These are phyloP conservation scores for Neurospora sp. DNA, from an alignment of 495 filamentous ascomycete genomes.

Conservation along the genomic window DNA sequence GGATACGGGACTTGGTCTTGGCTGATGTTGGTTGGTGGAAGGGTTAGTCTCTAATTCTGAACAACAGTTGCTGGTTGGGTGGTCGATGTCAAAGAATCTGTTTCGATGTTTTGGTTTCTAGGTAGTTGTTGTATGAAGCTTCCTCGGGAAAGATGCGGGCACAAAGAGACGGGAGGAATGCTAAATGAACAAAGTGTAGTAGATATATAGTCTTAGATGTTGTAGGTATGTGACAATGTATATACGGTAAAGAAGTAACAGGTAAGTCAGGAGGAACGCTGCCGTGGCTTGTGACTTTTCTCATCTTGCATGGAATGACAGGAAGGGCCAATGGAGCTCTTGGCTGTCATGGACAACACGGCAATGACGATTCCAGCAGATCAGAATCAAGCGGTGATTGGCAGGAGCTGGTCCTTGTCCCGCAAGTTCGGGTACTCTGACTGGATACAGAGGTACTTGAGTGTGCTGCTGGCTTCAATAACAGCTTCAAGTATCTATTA, in stretches of 20 bases:
- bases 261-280: background rate
- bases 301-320: background rate
- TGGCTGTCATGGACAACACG: background rate
- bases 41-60: background rate
- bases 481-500: background rate
- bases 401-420: slow-evolving; percentile 4
- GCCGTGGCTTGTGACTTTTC: background rate
- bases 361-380: background rate
- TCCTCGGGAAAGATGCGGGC: background rate
- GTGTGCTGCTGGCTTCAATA: too few species aligned
- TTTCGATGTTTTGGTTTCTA: background rate
- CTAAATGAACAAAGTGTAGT: background rate
- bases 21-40: background rate
- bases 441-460: background rate
- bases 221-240: background rate
- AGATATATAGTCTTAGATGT: background rate
- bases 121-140: background rate
- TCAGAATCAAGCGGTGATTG: slow-evolving; percentile 6
- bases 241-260: background rate
- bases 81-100: background rate
- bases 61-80: background rate
- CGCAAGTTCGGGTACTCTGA: background rate
- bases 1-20: background rate
- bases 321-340: background rate
- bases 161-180: background rate